These are phyloP conservation scores for Trypanosoma scelopori DNA, from an alignment of 208 protist genomes.

Conservation along the genomic window DNA sequence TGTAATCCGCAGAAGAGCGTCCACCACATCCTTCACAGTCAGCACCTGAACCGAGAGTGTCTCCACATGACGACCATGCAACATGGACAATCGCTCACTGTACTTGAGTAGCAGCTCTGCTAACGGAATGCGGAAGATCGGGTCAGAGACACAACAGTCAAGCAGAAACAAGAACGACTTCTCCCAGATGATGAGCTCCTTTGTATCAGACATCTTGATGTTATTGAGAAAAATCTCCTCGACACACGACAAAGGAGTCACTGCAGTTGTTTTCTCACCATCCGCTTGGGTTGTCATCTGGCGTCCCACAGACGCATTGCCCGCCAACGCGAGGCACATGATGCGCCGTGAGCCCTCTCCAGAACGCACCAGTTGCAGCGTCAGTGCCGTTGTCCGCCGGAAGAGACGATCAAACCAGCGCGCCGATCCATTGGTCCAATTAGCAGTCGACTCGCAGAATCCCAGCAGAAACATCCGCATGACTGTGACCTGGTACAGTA, in stretches of 20 bases:
- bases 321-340: constrained; percentile 16
- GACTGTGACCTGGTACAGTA: constrained; percentile 45
- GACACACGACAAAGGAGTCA: constrained; percentile 3
- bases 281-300: background rate
- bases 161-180: constrained; percentile 18
- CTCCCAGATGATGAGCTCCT: constrained; percentile 16
- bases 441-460: background rate
- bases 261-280: background rate
- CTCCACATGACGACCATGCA: constrained; percentile 15
- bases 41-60: constrained; percentile 63
- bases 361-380: background rate
- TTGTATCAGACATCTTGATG: background rate
- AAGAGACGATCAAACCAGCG: constrained; percentile 24
- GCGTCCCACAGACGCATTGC: background rate
- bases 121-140: constrained; percentile 52
- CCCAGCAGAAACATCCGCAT: constrained; percentile 1
- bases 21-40: constrained; percentile 53
- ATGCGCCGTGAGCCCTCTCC: constrained; percentile 17
- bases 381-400: constrained; percentile 4
- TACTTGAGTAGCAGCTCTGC: constrained; percentile 56
- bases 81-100: constrained; percentile 40
- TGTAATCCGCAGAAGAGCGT: constrained; percentile 26
- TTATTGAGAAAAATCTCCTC: constrained; percentile 23
- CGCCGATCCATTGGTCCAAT: background rate
- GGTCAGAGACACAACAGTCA: constrained; percentile 37